Base-by-base conservation (phyloP, 1,284 basidiomycete genomes). In the Sporisorium sorghi region DNA sequence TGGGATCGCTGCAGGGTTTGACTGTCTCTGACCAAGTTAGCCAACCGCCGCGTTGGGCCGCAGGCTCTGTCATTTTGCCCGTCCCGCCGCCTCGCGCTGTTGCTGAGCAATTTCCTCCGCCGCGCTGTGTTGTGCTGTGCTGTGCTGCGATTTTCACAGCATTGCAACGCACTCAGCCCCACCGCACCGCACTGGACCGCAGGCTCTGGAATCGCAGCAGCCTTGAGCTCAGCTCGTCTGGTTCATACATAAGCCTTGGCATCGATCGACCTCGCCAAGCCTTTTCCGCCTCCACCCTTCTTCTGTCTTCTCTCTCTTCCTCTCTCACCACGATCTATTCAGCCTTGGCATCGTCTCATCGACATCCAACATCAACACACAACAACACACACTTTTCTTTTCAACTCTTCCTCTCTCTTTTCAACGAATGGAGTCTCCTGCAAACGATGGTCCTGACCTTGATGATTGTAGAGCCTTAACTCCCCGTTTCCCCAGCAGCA, bases 381-480 rank as follows among this genome's bases (percentile, higher is more conserved):
- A n/a, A n/a, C n/a, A n/a, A 28, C 26, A 23, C 33, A 15, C 37
- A 6, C 17, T n/a, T 10, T 43, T 30, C 26, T 23, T 23, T 57
- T n/a, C n/a, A 42, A 35, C n/a, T 26, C 49, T 19, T 19, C 11
- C 3, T 28, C 40, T 49, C 19, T n/a, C 19, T 8, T 44, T 54
- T 28, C 61, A 71, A 64, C 71, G 60, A 60, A 73, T 73, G 71
- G 71, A 73, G 71, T 51, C 28, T 51, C 61, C 58, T 54, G 24
- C 60, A 50, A 69, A 69, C 15, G 71, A 73, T 69, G 65, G 71
- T 44, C 57, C 71, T 35, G 71, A 73, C 47, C 44, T 69, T 37
- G 71, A 73, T 68, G 65, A 58, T 73, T 73, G 71, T 73, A 73
- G 65, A 65, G 61, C 65, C 65, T 73, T 73, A 64, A 73, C 51